Conservation (phyloP, 192 early-diverging fungal genomes). For the Entomortierella parvispora region DNA sequence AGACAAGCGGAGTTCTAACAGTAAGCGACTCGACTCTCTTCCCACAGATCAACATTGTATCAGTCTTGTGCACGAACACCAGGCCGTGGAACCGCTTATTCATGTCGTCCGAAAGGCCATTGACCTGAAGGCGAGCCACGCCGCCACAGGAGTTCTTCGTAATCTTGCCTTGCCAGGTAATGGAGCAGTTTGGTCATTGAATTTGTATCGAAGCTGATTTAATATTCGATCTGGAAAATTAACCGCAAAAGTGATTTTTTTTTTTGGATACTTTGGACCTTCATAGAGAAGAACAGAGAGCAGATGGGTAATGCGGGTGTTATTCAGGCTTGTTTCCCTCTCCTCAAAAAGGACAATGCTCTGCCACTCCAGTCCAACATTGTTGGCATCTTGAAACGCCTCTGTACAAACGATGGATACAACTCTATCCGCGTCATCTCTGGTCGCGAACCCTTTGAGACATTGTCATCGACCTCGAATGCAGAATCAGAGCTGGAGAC, state of each 20-base stretch:
- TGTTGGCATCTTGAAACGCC: constrained; percentile 64
- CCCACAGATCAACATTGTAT: constrained; percentile 68
- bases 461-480: constrained; percentile 22
- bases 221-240: not conserved
- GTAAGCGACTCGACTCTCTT: not conserved
- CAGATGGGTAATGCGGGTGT: constrained; percentile 59
- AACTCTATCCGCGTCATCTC: constrained; percentile 32
- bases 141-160: constrained; percentile 71
- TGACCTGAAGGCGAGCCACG: constrained; percentile 64
- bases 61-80: constrained; percentile 65
- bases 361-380: constrained; percentile 63
- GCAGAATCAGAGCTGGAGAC: constrained; percentile 33
- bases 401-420: constrained; percentile 55
- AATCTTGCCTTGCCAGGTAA: constrained; percentile 73
- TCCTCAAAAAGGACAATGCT: constrained; percentile 63
- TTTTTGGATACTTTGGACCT: not conserved
- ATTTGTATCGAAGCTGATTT: not conserved
- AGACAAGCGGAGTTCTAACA: not conserved
- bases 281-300: constrained; percentile 55
- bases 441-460: constrained; percentile 49
- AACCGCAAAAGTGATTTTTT: not conserved
- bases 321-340: constrained; percentile 54
- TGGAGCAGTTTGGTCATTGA: not conserved
- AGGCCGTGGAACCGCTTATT: constrained; percentile 65
- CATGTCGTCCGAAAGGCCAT: constrained; percentile 57